Conservation (phyloP, 495 filamentous ascomycete species). For the Aspergillus heteromorphus region DNA sequence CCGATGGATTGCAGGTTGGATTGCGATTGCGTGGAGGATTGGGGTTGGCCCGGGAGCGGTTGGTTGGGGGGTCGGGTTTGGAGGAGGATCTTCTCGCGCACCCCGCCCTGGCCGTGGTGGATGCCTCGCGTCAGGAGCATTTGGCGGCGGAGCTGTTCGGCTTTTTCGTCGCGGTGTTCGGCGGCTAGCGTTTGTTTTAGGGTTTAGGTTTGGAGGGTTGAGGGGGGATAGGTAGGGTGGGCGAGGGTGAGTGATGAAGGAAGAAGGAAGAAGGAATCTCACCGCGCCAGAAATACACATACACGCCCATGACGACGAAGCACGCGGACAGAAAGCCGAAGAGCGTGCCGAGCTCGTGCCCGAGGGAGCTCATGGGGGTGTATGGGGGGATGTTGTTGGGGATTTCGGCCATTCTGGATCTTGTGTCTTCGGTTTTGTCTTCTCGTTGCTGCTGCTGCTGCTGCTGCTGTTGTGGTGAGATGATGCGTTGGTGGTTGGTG, state of each 20-base stretch:
- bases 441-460: not conserved
- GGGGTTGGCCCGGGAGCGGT: not conserved
- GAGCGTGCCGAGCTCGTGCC: conserved; percentile 39
- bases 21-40: no score
- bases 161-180: conserved; percentile 30
- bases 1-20: no score
- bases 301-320: conserved; percentile 32
- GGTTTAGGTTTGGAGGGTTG: not conserved
- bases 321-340: conserved; percentile 37
- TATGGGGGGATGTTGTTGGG: conserved; percentile 22
- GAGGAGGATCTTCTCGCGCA: conserved; percentile 27
- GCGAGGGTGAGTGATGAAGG: no score
- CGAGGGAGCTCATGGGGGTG: conserved; percentile 27
- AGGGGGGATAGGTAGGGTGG: not conserved
- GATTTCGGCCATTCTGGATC: not conserved
- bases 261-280: not conserved
- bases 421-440: not conserved
- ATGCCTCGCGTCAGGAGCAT: conserved; percentile 13
- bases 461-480: not conserved
- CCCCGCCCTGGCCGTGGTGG: conserved; percentile 6
- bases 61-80: not conserved
- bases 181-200: conserved; percentile 20
- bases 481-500: not conserved
- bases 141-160: conserved; percentile 7
- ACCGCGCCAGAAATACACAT: conserved; percentile 36